These are phyloP conservation scores for Lodderomyces elongisporus DNA, from an alignment of 1,139 yeast genomes.

Conservation along the genomic window DNA sequence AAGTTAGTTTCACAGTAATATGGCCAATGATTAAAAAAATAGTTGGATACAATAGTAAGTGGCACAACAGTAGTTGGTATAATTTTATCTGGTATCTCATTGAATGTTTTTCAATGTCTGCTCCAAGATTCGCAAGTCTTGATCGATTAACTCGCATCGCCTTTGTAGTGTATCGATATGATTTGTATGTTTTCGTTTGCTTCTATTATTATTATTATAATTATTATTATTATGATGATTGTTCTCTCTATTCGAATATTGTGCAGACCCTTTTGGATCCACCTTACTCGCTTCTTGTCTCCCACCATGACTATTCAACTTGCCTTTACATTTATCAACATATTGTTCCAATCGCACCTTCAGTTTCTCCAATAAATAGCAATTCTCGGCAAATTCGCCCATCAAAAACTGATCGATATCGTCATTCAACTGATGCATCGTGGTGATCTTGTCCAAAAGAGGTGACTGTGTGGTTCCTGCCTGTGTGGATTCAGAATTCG, in stretches of 20 bases:
- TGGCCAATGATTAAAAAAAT: too few relatives aligned
- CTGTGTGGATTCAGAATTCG: conserved; percentile 17
- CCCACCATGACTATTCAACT: conserved; percentile 2
- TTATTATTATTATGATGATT: background rate
- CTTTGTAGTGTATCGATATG: conserved; percentile 24
- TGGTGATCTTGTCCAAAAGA: conserved; percentile 39
- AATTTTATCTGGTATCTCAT: too few relatives aligned
- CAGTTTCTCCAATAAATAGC: conserved; percentile 19
- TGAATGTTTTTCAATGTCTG: conserved; percentile 21
- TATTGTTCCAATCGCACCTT: conserved; percentile 17
- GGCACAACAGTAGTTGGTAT: too few relatives aligned
- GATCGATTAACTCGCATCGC: conserved; percentile 41
- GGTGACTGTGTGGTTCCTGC: conserved; percentile 1
- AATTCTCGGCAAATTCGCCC: conserved; percentile 23
- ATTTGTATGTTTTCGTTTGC: too few relatives aligned
- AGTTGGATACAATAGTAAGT: too few relatives aligned
- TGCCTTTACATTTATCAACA: conserved; percentile 15
- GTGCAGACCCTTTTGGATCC: background rate
- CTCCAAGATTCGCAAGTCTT: conserved; percentile 45
- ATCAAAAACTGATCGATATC: conserved; percentile 25
- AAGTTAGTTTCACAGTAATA: too few relatives aligned
- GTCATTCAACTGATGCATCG: conserved; percentile 37
- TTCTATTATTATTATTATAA: too few relatives aligned
- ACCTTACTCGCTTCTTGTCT: background rate
- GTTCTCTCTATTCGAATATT: background rate